Evolutionary conservation across 139 green algal genomes (phyloP).

Genomic region (Chlamydomonas schloesseri): DNA sequence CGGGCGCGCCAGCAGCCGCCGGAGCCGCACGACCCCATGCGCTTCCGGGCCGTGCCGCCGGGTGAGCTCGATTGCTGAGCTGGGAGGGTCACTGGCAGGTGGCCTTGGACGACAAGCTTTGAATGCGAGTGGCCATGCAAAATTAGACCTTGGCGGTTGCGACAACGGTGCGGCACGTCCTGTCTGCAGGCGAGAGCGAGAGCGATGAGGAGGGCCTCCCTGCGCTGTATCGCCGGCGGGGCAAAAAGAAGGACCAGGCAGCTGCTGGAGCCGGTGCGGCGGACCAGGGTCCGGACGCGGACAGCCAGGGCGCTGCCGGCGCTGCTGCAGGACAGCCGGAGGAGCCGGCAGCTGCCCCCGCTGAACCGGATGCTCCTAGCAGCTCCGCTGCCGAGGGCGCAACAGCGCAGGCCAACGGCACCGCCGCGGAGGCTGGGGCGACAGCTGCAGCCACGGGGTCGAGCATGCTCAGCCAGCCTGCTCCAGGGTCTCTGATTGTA

Average conservation of each 20-base stretch:
- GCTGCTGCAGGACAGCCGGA: not conserved
- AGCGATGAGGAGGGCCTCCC: slow-evolving; percentile 75
- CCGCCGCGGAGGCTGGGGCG: not conserved
- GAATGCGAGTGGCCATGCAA: not conserved
- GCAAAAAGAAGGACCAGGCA: not conserved
- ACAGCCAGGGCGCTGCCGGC: not conserved
- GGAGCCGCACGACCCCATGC: slow-evolving; percentile 70
- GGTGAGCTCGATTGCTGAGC: slow-evolving; percentile 21
- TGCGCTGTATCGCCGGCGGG: slow-evolving; percentile 26
- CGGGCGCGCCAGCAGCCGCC: slow-evolving; percentile 55
- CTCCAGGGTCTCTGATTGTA: slow-evolving; percentile 7
- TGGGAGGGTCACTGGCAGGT: too few relatives aligned
- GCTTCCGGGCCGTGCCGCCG: slow-evolving; percentile 70
- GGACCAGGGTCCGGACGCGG: too few relatives aligned
- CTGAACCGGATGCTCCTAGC: not conserved
- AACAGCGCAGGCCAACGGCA: not conserved
- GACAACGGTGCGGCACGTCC: too few relatives aligned
- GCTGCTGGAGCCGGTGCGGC: too few relatives aligned
- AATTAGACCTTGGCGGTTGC: not conserved
- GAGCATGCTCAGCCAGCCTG: not conserved
- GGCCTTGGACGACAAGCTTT: too few relatives aligned
- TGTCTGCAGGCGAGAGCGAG: slow-evolving; percentile 67
- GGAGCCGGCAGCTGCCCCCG: not conserved
- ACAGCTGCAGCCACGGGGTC: not conserved
- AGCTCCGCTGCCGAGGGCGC: not conserved